Conservation (phyloP, 176 grass and related monocot species). For the Oryza brachyantha region DNA sequence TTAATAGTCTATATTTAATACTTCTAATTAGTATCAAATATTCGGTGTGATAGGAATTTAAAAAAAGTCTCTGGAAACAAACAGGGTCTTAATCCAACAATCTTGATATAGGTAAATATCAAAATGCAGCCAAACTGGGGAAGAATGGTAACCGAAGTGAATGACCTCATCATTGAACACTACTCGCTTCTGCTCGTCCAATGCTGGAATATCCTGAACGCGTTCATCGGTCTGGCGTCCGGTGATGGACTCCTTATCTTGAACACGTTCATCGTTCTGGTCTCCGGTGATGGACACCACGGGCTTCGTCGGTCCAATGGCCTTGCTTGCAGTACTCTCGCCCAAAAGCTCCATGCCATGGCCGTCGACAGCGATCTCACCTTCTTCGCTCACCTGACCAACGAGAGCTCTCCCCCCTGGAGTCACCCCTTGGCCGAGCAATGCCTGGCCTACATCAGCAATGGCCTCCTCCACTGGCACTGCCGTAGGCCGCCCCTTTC, state of each 20-base stretch:
- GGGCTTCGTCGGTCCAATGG: not conserved
- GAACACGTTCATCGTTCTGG: not conserved
- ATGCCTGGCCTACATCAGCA: not conserved
- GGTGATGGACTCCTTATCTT: not conserved
- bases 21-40: too few relatives aligned
- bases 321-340: not conserved
- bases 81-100: too few relatives aligned
- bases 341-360: not conserved
- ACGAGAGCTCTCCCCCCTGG: not conserved
- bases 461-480: not conserved
- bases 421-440: not conserved
- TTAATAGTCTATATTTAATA: too few relatives aligned
- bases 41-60: too few relatives aligned
- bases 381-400: not conserved
- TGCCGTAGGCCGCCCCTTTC: not conserved
- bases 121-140: not conserved
- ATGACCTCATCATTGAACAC: slow-evolving; percentile 12
- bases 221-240: too few relatives aligned
- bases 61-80: too few relatives aligned
- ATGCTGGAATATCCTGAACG: not conserved
- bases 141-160: not conserved
- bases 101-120: not conserved
- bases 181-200: not conserved
- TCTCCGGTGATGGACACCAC: not conserved
- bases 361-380: not conserved